phyloP scores from a whole-genome alignment of 768 basidiomycete genomes.

The Tulasnella sp. region DNA sequence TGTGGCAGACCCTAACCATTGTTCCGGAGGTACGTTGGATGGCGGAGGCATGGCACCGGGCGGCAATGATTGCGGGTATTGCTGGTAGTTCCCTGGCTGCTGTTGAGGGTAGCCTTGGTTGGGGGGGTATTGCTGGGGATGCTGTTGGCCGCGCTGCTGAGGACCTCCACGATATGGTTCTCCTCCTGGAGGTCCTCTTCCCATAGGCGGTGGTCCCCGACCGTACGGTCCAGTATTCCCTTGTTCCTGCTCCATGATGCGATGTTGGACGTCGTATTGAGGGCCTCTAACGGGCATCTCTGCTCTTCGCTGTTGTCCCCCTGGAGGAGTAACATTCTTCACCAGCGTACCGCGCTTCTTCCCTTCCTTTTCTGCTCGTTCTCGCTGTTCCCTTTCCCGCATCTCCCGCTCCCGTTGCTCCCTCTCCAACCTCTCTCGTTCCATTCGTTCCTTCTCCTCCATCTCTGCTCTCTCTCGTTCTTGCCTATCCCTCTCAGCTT shows the following conservation, averaged over 20 bases:
- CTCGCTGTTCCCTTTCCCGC: conserved; percentile 39
- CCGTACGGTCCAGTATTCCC: conserved; percentile 40
- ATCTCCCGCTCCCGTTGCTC: conserved; percentile 42
- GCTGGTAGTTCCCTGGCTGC: conserved; percentile 19
- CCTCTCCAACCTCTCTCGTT: conserved; percentile 52
- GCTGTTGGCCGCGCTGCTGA: conserved; percentile 25
- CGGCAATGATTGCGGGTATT: conserved; percentile 23
- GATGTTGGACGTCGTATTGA: conserved; percentile 93
- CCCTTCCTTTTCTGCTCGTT: conserved; percentile 39
- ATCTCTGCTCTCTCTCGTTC: conserved; percentile 41
- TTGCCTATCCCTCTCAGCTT: conserved; percentile 6
- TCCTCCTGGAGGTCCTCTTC: background rate
- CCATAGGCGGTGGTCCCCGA: conserved; percentile 2
- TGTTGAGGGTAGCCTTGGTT: conserved; percentile 14
- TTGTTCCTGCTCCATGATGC: conserved; percentile 90
- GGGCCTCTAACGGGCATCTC: conserved; percentile 89
- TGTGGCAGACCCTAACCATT: conserved; percentile 30
- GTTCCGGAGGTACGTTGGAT: conserved; percentile 4
- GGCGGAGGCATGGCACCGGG: conserved; percentile 26
- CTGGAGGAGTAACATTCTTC: conserved; percentile 55
- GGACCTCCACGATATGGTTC: conserved; percentile 16
- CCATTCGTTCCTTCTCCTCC: conserved; percentile 48
- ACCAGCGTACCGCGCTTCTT: conserved; percentile 62
- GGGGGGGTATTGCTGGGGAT: conserved; percentile 9
- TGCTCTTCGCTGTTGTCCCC: conserved; percentile 60